Conservation (phyloP, 768 basidiomycete species). For the Hortiboletus campestris region DNA sequence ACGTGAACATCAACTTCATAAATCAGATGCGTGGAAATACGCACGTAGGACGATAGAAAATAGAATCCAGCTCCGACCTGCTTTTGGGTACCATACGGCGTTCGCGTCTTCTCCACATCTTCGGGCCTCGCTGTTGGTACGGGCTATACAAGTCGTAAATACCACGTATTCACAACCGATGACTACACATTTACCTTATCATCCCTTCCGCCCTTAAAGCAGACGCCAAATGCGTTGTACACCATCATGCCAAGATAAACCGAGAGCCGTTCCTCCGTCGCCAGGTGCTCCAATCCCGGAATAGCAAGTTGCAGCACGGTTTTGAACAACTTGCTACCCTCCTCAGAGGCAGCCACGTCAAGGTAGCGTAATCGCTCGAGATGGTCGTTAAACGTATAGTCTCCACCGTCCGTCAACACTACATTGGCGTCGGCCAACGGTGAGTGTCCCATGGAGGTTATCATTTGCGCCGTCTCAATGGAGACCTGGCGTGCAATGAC, state of each 20-base stretch:
- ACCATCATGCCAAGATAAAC: constrained; percentile 65
- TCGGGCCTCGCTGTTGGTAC: constrained; percentile 55
- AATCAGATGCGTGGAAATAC: constrained; percentile 15
- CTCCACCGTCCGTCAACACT: constrained; percentile 40
- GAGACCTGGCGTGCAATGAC: constrained; percentile 73
- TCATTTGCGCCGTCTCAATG: constrained; percentile 59
- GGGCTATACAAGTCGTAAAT: constrained; percentile 41
- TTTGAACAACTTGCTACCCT: constrained; percentile 50
- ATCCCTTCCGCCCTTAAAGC: constrained; percentile 60
- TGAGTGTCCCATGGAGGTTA: constrained; percentile 25
- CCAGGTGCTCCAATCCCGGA: constrained; percentile 70
- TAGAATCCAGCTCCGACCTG: constrained; percentile 80
- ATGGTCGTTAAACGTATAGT: constrained; percentile 72
- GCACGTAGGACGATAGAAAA: constrained; percentile 69
- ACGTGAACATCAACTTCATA: neutral
- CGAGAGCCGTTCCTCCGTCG: constrained; percentile 61
- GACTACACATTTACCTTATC: constrained; percentile 53
- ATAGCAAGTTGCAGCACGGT: constrained; percentile 59
- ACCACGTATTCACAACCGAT: neutral
- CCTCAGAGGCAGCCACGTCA: constrained; percentile 47
- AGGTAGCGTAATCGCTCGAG: constrained; percentile 71
- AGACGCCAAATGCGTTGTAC: constrained; percentile 78
- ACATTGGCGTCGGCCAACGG: constrained; percentile 13
- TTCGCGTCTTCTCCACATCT: constrained; percentile 71
- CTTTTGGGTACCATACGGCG: constrained; percentile 68